A percentile compares a stretch with the other conserved stretches of the same genome.
Evolutionary conservation across 352 stramenopile genomes (phyloP).

Genomic region (Pythium dissotocum): DNA sequence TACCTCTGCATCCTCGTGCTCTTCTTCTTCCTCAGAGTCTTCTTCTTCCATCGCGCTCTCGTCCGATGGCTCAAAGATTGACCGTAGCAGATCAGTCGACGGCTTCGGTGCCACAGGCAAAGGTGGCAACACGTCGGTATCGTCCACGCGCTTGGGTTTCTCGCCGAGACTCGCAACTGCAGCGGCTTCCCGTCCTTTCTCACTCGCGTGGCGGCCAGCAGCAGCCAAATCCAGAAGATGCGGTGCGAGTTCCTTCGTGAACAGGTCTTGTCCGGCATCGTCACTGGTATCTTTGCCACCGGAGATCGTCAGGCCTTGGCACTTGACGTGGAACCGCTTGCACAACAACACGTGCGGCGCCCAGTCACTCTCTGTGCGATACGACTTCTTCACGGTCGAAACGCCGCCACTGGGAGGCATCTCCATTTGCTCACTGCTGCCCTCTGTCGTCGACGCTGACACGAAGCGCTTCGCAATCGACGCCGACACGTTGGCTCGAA

Average conservation of each 20-base stretch:
- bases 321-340: constrained; percentile 84
- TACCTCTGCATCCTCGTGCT: constrained; percentile 26
- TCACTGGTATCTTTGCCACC: constrained; percentile 29
- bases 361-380: constrained; percentile 56
- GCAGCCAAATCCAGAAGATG: constrained; percentile 70
- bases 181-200: neutral
- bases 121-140: constrained; percentile 34
- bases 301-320: constrained; percentile 36
- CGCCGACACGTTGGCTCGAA: constrained; percentile 75
- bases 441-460: constrained; percentile 34
- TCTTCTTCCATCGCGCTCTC: constrained; percentile 47
- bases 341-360: constrained; percentile 70
- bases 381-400: constrained; percentile 39
- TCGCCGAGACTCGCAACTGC: neutral
- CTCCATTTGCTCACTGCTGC: neutral
- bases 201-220: constrained; percentile 22
- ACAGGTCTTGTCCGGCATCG: constrained; percentile 47
- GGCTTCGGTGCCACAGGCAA: constrained; percentile 49
- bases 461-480: constrained; percentile 85
- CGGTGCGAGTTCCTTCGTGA: constrained; percentile 69
- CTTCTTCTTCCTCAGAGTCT: constrained; percentile 35
- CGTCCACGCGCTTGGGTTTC: neutral
- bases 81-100: constrained; percentile 58
- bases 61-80: constrained; percentile 83
- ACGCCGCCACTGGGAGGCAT: neutral